Evolutionary conservation across 78 protist species (phyloP).

Genomic region (Dictyostelium discoideum): dicty_2.7 NC_007088.5:7557501-7558000

Average conservation of each 20-base stretch:
- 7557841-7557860: slow-evolving; percentile 74
- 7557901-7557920: slow-evolving; percentile 17
- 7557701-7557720: slow-evolving; percentile 25
- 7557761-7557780: slow-evolving; percentile 29
- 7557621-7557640: not conserved
- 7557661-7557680: not conserved
- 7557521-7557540: not conserved
- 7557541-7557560: too few species aligned
- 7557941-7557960: slow-evolving; percentile 36
- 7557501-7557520: not conserved
- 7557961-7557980: slow-evolving; percentile 5
- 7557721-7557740: slow-evolving; percentile 78
- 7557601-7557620: not conserved
- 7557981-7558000: slow-evolving; percentile 41
- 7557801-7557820: slow-evolving; percentile 40
- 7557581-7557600: not conserved
- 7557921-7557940: not conserved
- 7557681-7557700: not conserved
- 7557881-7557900: slow-evolving; percentile 25
- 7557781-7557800: slow-evolving; percentile 64
- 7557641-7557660: not conserved
- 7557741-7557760: slow-evolving; percentile 44
- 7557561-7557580: not conserved
- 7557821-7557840: slow-evolving; percentile 68
- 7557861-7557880: slow-evolving; percentile 41